Percentiles rank a stretch among this genome's conserved stretches.
These are phyloP conservation scores for Stagonosporopsis vannaccii DNA, from an alignment of 2,329 filamentous ascomycete species.

Conservation along the genomic window DNA sequence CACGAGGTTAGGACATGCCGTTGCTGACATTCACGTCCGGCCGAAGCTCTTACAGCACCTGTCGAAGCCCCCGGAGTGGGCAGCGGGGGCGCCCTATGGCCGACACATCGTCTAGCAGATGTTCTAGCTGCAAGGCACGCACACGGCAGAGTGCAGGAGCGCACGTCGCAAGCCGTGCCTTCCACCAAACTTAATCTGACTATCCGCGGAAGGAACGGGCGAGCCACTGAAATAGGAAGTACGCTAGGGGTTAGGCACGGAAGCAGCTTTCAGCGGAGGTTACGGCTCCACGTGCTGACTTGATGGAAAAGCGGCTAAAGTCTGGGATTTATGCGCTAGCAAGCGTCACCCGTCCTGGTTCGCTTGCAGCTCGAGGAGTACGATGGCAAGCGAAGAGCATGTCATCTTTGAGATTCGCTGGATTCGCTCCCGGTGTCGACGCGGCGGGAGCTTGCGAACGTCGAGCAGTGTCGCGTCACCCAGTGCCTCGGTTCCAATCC, in stretches of 20 bases:
- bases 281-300: slow-evolving; percentile 9
- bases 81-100: neutral
- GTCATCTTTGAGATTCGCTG: neutral
- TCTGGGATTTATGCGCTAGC: neutral
- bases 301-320: slow-evolving; percentile 5
- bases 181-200: slow-evolving; percentile 3
- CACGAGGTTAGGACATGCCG: neutral
- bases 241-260: slow-evolving; percentile 3
- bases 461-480: slow-evolving; percentile 1
- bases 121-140: slow-evolving; percentile 14
- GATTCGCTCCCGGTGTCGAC: neutral
- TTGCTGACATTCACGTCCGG: neutral
- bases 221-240: slow-evolving; percentile 2
- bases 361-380: neutral
- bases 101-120: neutral
- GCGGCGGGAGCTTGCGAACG: neutral
- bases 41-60: neutral
- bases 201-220: slow-evolving; percentile 8
- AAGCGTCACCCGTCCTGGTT: neutral
- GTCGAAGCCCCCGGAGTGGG: neutral
- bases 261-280: slow-evolving; percentile 2
- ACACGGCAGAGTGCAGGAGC: slow-evolving; percentile 11
- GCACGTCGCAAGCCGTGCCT: slow-evolving; percentile 2
- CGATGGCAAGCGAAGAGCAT: slow-evolving; percentile 1
- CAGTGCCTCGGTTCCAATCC: neutral